Conservation (phyloP, 2,329 filamentous ascomycete genomes). For the Botrytis squamosa region DNA sequence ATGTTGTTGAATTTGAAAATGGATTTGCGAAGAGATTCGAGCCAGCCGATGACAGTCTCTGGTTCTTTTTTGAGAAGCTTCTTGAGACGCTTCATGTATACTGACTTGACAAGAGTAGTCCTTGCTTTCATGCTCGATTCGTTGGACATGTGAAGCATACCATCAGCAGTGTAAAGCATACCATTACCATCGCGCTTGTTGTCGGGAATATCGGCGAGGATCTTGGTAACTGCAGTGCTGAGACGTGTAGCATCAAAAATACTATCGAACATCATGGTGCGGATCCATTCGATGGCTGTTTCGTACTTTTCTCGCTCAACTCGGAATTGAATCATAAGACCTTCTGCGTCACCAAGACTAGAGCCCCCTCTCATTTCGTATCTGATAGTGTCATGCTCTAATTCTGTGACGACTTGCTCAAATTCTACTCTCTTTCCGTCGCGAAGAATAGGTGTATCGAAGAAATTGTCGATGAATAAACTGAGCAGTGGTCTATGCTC, state of each 20-base stretch:
- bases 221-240: slow-evolving; percentile 69
- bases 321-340: slow-evolving; percentile 77
- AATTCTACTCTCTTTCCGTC: slow-evolving; percentile 78
- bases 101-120: slow-evolving; percentile 78
- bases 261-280: slow-evolving; percentile 81
- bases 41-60: slow-evolving; percentile 69
- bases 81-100: slow-evolving; percentile 83
- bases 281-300: slow-evolving; percentile 78
- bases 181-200: slow-evolving; percentile 79
- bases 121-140: slow-evolving; percentile 75
- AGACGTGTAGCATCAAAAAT: slow-evolving; percentile 74
- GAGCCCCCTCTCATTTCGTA: slow-evolving; percentile 72
- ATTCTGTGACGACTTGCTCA: slow-evolving; percentile 85
- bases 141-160: slow-evolving; percentile 76
- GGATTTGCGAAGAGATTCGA: slow-evolving; percentile 71
- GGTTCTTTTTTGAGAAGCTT: slow-evolving; percentile 77
- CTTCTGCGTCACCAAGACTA: slow-evolving; percentile 74
- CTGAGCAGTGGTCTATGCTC: slow-evolving; percentile 80
- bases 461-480: slow-evolving; percentile 89
- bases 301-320: slow-evolving; percentile 86
- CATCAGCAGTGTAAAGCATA: slow-evolving; percentile 65
- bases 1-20: slow-evolving; percentile 85
- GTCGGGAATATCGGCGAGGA: slow-evolving; percentile 88
- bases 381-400: slow-evolving; percentile 87
- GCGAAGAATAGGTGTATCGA: slow-evolving; percentile 81